Evolutionary conservation across 257 asterid genomes (phyloP), one percentile per base, ranked within the genome.

Genomic region (Eucommia ulmoides): DNA sequence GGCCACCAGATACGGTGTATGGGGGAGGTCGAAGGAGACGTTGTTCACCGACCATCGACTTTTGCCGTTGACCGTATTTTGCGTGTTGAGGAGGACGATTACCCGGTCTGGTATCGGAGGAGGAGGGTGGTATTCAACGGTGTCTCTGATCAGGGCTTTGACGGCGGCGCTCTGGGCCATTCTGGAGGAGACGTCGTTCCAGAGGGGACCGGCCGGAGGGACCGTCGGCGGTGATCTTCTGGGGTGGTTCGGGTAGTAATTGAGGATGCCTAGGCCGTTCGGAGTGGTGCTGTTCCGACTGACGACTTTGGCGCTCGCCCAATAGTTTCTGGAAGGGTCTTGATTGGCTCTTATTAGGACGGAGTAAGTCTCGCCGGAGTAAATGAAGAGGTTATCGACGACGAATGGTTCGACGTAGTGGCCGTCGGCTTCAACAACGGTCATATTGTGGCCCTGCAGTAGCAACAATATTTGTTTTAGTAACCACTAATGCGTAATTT

Each of bases 341-440:
- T 78, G 93, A 47, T 86, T 72, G 2, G 96, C 93, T 24, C 33
- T 75, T 59, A 91, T 49, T 19, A 85, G 8, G 4, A 86, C 96
- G 0, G 96, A 91, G 54, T 86, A 91, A 0, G 96, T 91, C 38
- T 91, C 95, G 0, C 99, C 99, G 0, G 96, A 81, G 68, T 86
- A 91, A 14, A 91, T 77, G 65, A 72, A 86, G 33, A n/a, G 73
- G 19, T 79, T 86, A 22, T 81, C 60, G 7, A 81, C 94, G 19
- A 67, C 84, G 38, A 91, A 81, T 2, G 99, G 96, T 61, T 86
- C 87, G 6, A 91, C 96, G 23, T 83, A 54, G 67, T 86, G 92
- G 0, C 96, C 96, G 45, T 91, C 96, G 2, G 99, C 75, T 67
- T 91, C 99, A 0, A 91, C 93, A 1, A 89, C 93, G 0, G 93